Evolutionary conservation across 768 basidiomycete species (phyloP).

Genomic region (Tremella yokohamensis): DNA sequence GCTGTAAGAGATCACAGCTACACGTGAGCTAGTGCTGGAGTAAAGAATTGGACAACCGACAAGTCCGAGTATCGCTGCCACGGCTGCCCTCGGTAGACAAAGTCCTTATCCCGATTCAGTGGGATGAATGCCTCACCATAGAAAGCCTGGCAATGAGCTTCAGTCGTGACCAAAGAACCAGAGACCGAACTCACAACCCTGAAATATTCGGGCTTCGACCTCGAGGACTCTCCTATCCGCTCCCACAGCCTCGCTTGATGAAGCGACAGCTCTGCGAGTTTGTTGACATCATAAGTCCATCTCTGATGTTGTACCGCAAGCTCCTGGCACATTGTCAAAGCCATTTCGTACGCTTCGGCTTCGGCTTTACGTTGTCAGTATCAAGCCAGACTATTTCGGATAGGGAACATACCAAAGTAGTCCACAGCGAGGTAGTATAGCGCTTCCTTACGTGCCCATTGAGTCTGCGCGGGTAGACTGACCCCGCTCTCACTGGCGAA

Average conservation of each 20-base stretch:
- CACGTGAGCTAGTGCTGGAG: not conserved
- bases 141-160: conserved; percentile 56
- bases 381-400: conserved; percentile 1
- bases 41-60: conserved; percentile 16
- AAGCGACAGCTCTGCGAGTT: conserved; percentile 76
- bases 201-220: conserved; percentile 87
- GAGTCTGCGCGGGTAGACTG: conserved; percentile 82
- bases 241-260: conserved; percentile 85
- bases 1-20: conserved; percentile 79
- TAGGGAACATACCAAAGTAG: conserved; percentile 65
- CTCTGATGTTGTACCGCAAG: conserved; percentile 81
- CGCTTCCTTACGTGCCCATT: conserved; percentile 91
- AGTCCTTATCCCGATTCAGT: conserved; percentile 75
- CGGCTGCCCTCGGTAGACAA: conserved; percentile 88
- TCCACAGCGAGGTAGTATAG: conserved; percentile 87
- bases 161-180: not conserved
- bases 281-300: conserved; percentile 84
- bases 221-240: conserved; percentile 72
- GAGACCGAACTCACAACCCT: conserved; percentile 58
- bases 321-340: conserved; percentile 89
- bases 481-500: conserved; percentile 54
- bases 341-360: conserved; percentile 96
- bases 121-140: conserved; percentile 81
- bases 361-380: conserved; percentile 61
- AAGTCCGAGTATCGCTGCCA: conserved; percentile 71